Conservation (phyloP, 768 basidiomycete species). For the Amanita muscaria region DNA sequence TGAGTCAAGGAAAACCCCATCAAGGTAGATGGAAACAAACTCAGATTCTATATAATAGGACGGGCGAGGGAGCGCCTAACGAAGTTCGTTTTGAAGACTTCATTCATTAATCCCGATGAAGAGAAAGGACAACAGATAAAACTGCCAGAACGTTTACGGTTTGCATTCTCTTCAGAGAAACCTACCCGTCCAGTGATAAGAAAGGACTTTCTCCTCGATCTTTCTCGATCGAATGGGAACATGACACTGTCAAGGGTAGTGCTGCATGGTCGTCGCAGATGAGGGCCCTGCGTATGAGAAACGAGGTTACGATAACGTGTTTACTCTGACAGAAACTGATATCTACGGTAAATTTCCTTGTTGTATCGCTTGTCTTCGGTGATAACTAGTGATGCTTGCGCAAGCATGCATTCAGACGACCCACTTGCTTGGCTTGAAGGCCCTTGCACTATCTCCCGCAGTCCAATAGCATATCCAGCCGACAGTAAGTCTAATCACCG, state of each 20-base stretch:
- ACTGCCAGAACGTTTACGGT: conserved; percentile 48
- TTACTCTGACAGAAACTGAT: conserved; percentile 41
- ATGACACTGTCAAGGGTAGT: neutral
- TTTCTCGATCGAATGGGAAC: conserved; percentile 68
- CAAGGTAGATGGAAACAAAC: conserved; percentile 30
- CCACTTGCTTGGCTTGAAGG: conserved; percentile 53
- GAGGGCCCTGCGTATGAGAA: conserved; percentile 60
- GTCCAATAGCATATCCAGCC: conserved; percentile 69
- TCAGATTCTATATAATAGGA: conserved; percentile 15
- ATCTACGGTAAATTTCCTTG: conserved; percentile 49
- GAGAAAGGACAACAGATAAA: conserved; percentile 41
- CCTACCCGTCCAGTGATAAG: conserved; percentile 21
- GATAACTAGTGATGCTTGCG: neutral
- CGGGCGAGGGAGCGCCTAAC: conserved; percentile 18
- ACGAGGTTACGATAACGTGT: conserved; percentile 41
- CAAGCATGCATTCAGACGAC: conserved; percentile 43
- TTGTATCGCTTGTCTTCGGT: neutral
- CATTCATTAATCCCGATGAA: conserved; percentile 44
- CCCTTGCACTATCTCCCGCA: conserved; percentile 54
- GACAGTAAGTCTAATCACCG: conserved; percentile 38
- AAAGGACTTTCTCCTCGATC: conserved; percentile 29
- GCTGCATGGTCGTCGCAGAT: conserved; percentile 44
- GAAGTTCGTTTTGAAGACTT: conserved; percentile 41
- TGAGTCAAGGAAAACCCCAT: conserved; percentile 35
- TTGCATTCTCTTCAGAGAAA: conserved; percentile 44